Conservation (phyloP, 768 basidiomycete genomes). For the Lactarius sanguifluus region DNA sequence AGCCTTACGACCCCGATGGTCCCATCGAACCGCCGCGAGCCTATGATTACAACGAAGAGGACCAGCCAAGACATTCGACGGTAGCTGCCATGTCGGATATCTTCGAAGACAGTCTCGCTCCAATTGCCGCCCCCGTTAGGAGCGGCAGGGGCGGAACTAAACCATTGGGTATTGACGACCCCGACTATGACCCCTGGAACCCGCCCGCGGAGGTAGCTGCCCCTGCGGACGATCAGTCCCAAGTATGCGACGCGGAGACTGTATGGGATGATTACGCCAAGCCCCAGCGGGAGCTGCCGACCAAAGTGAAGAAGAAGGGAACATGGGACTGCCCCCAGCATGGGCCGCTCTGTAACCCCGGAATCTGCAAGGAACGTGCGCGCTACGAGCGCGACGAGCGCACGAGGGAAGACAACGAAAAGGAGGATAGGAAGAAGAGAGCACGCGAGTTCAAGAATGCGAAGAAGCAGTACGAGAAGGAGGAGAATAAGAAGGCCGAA, state of each 20-base stretch:
- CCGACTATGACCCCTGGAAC: neutral
- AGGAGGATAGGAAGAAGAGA: neutral
- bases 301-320: neutral
- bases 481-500: neutral
- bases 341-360: slow-evolving; percentile 19
- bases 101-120: neutral
- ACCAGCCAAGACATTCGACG: neutral
- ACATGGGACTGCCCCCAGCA: slow-evolving; percentile 17
- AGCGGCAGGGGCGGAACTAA: neutral
- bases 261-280: slow-evolving; percentile 12
- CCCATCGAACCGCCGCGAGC: neutral
- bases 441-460: neutral
- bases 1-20: neutral
- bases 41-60: slow-evolving; percentile 14
- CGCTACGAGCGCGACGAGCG: neutral
- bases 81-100: neutral
- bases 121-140: neutral
- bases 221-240: neutral
- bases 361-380: slow-evolving; percentile 20
- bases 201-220: neutral
- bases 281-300: slow-evolving; percentile 1
- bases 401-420: neutral
- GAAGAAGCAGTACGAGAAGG: neutral
- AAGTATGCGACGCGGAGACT: neutral
- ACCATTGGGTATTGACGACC: neutral